Percentiles rank a stretch among this genome's conserved stretches.
phyloP scores from a whole-genome alignment of 768 basidiomycete genomes.

The Auriscalpium orientale region DNA sequence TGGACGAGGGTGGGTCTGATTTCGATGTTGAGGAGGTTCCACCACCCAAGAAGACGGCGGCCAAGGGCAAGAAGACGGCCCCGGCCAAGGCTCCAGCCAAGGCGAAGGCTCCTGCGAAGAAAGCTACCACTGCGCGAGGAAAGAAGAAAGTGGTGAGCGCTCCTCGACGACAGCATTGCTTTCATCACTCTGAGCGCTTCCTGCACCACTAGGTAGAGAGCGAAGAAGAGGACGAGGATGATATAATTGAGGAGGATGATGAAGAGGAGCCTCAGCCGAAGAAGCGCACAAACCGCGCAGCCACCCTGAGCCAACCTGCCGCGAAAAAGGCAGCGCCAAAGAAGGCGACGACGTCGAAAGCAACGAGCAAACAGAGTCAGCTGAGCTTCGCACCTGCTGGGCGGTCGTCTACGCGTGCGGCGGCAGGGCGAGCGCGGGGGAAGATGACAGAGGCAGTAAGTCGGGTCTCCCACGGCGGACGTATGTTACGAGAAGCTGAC shows the following conservation, averaged over 20 bases:
- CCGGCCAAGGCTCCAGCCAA: conserved; percentile 32
- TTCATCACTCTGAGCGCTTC: conserved; percentile 20
- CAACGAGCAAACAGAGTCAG: conserved; percentile 41
- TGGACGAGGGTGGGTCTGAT: conserved; percentile 34
- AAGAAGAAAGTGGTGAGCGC: conserved; percentile 30
- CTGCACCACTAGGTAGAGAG: conserved; percentile 50
- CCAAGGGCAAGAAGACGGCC: conserved; percentile 26
- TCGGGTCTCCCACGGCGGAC: neutral
- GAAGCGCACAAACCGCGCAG: conserved; percentile 58
- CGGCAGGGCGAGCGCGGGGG: conserved; percentile 60
- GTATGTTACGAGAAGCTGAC: too few species aligned
- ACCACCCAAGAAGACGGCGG: conserved; percentile 22
- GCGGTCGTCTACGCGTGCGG: conserved; percentile 50
- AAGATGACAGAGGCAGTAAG: conserved; percentile 45
- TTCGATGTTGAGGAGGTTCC: conserved; percentile 17
- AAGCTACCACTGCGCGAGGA: conserved; percentile 14
- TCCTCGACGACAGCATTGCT: neutral
- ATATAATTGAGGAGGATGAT: conserved; percentile 45
- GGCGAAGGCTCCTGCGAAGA: conserved; percentile 21
- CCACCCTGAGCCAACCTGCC: conserved; percentile 42
- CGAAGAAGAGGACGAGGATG: conserved; percentile 49
- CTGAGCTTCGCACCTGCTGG: conserved; percentile 53
- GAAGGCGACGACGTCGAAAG: conserved; percentile 30
- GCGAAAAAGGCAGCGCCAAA: conserved; percentile 50
- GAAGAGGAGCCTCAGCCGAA: conserved; percentile 40